Conservation (phyloP, 164 flowering plant species). For the Vitis labrusca region DNA sequence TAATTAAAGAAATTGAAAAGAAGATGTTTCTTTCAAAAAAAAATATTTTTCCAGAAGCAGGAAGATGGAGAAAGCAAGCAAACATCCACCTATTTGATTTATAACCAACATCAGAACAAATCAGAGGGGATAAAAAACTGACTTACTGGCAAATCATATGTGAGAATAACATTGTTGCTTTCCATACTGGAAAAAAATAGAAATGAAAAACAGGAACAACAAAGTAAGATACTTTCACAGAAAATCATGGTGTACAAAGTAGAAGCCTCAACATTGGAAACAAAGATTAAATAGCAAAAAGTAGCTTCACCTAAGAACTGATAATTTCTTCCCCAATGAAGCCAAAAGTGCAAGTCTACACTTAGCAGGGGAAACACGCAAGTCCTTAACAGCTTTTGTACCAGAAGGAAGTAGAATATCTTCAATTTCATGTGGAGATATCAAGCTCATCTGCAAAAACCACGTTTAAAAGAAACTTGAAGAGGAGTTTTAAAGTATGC, state of each 20-base stretch:
- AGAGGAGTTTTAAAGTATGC: neutral
- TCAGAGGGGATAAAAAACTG: neutral
- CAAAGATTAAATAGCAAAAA: neutral
- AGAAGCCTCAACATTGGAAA: neutral
- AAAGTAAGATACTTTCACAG: conserved; percentile 2
- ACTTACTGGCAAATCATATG: conserved; percentile 79
- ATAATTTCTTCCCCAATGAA: conserved; percentile 73
- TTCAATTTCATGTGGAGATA: conserved; percentile 66
- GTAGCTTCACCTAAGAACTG: conserved; percentile 62
- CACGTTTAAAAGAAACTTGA: neutral
- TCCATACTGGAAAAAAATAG: conserved; percentile 53
- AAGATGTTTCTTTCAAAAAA: too few species aligned
- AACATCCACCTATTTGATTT: neutral
- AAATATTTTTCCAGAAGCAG: too few species aligned
- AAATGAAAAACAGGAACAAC: neutral
- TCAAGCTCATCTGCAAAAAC: conserved; percentile 63
- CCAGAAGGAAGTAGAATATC: conserved; percentile 56
- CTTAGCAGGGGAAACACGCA: conserved; percentile 43
- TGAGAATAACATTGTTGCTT: conserved; percentile 66
- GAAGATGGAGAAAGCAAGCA: too few species aligned
- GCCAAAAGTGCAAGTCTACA: conserved; percentile 59
- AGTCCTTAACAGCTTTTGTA: conserved; percentile 63
- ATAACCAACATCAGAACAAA: neutral
- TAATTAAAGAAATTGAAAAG: too few species aligned
- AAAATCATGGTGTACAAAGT: neutral